These are phyloP conservation scores for Teunomyces funiuensis DNA, from an alignment of 805 yeast species.

Conservation along the genomic window DNA sequence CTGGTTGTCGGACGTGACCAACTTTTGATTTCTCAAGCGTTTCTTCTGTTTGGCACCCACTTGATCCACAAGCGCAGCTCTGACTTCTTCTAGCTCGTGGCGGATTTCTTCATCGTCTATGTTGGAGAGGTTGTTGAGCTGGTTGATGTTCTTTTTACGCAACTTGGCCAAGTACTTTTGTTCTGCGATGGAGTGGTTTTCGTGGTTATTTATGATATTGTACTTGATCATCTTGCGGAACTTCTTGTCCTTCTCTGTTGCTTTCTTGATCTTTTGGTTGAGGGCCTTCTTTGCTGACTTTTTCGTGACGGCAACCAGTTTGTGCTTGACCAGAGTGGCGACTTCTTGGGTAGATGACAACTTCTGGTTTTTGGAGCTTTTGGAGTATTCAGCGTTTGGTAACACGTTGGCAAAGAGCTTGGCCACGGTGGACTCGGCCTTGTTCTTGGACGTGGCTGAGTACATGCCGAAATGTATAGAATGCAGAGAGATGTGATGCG, in stretches of 20 bases:
- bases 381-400: slow-evolving; percentile 14
- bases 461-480: not conserved
- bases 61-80: slow-evolving; percentile 23
- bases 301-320: slow-evolving; percentile 7
- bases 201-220: slow-evolving; percentile 37
- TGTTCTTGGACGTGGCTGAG: slow-evolving; percentile 16
- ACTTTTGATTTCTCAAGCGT: slow-evolving; percentile 25
- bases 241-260: slow-evolving; percentile 27
- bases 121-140: slow-evolving; percentile 26
- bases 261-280: slow-evolving; percentile 23
- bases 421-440: slow-evolving; percentile 24
- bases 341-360: slow-evolving; percentile 14
- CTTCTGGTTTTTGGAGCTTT: slow-evolving; percentile 2
- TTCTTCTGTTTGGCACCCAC: slow-evolving; percentile 18
- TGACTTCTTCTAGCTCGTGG: slow-evolving; percentile 30
- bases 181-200: slow-evolving; percentile 31
- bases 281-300: slow-evolving; percentile 9
- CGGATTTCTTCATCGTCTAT: slow-evolving; percentile 32
- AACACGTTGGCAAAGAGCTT: slow-evolving; percentile 25
- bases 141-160: slow-evolving; percentile 35
- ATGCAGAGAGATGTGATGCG: not conserved
- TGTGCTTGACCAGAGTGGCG: slow-evolving; percentile 10
- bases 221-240: slow-evolving; percentile 38
- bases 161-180: slow-evolving; percentile 39
- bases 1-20: slow-evolving; percentile 6